Evolutionary conservation across 495 filamentous ascomycete genomes (phyloP), one percentile per base, ranked within the genome.

Genomic region (Podospora anserina): DNA sequence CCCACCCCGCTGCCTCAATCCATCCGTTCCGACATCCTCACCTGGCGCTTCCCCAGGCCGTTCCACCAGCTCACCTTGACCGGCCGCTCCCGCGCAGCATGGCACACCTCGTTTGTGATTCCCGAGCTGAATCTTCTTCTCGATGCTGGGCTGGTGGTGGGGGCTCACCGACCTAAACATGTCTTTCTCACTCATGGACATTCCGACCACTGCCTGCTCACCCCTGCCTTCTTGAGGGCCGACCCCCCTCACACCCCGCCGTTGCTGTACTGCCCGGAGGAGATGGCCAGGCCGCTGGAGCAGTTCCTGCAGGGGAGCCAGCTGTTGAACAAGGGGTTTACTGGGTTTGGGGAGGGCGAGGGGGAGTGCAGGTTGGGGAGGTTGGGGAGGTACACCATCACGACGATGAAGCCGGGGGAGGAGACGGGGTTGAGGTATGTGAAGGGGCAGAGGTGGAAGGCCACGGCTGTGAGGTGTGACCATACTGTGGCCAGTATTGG

Each of bases 141-240:
- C 18, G 79, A 81, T 71, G 74, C 78, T 44, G 79, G 79, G 1
- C 69, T 81, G 3, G 65, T 61, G 18, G 75, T 81, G 65, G 79
- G 80, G 71, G 70, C 73, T 34, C 65, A 72, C 6, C 75, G 79
- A 0, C 79, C 79, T 11, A 81, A 78, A 56, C 79, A 81, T 75
- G 73, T 81, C 69, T 81, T 81, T 63, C 67, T 81, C 61, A 81
- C 79, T 3, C 79, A 81, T 70, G 79, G 79, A 55, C 79, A 81
- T 23, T 23, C 23, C 23, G 79, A 81, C 68, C 79, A 81, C 72
- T 75, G 74, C 0, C 71, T 78, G 2, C 68, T 79, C 2, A 66
- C 75, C 0, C 76, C 78, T 0, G 73, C 72, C 5, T 81, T 78
- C 30, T 67, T 74, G 53, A 78, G 72, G 67, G 30, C 19, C 5